These are phyloP conservation scores for Apiospora saccharicola DNA, from an alignment of 2,329 filamentous ascomycete genomes.

Conservation along the genomic window DNA sequence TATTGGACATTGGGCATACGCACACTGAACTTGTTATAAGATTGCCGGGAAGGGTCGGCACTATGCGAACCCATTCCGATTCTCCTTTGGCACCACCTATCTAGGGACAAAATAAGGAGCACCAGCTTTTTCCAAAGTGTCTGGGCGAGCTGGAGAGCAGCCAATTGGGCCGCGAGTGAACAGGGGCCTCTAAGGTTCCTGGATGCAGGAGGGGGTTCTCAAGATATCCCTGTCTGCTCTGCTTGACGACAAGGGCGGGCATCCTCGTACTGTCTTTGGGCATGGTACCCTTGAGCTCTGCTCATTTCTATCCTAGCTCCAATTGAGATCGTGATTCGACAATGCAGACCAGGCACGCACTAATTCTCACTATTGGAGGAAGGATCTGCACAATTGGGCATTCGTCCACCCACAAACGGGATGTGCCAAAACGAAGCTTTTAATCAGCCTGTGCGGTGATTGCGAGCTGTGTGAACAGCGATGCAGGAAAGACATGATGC, in stretches of 20 bases:
- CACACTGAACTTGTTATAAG: neutral
- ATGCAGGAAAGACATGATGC: neutral
- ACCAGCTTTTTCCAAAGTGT: neutral
- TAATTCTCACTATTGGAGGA: slow-evolving; percentile 6
- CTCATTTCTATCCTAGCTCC: slow-evolving; percentile 13
- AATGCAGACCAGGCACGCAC: neutral
- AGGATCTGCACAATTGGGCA: slow-evolving; percentile 19
- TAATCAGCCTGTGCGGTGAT: slow-evolving; percentile 7
- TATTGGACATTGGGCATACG: neutral
- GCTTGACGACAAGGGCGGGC: neutral
- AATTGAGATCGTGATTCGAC: slow-evolving; percentile 18
- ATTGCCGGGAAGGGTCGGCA: slow-evolving; percentile 17
- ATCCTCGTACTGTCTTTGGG: neutral
- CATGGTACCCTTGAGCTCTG: slow-evolving; percentile 4
- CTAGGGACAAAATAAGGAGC: neutral
- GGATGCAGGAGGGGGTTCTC: neutral
- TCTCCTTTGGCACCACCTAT: neutral
- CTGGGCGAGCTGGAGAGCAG: neutral
- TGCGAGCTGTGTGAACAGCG: neutral
- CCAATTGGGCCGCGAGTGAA: neutral
- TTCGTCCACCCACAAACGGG: slow-evolving; percentile 20
- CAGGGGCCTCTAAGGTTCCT: slow-evolving; percentile 4
- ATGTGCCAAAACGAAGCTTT: slow-evolving; percentile 2
- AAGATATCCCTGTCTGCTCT: neutral
- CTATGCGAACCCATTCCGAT: slow-evolving; percentile 10